Conservation (phyloP, 768 basidiomycete species). For the Scleroderma citrinum region DNA sequence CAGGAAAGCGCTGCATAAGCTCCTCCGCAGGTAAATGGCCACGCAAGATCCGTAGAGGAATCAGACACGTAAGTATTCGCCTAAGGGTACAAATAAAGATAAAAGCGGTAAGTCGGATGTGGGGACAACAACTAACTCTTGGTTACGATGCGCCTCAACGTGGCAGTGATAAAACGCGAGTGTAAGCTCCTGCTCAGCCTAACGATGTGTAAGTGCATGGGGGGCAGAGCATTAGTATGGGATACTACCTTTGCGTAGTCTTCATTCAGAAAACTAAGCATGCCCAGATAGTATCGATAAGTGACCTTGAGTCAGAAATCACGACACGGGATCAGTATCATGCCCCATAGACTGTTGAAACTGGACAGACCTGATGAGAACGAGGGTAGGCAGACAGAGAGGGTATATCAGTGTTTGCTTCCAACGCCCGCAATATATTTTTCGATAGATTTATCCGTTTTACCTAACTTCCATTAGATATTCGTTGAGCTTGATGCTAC, state of each 20-base stretch:
- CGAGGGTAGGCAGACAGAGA: conserved; percentile 69
- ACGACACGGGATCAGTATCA: neutral
- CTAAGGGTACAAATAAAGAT: conserved; percentile 33
- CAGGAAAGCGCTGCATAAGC: conserved; percentile 68
- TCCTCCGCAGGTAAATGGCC: conserved; percentile 78
- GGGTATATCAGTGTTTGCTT: conserved; percentile 82
- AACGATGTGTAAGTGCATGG: conserved; percentile 1
- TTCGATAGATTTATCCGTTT: conserved; percentile 88
- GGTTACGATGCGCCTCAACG: conserved; percentile 60
- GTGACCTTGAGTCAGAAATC: conserved; percentile 59
- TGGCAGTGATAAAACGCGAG: conserved; percentile 86
- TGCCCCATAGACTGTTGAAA: conserved; percentile 3
- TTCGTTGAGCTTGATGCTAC: neutral
- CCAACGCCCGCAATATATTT: conserved; percentile 85
- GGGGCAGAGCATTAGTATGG: neutral
- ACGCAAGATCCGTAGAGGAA: conserved; percentile 82
- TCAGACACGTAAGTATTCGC: conserved; percentile 84
- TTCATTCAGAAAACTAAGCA: conserved; percentile 91
- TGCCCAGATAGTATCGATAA: conserved; percentile 90
- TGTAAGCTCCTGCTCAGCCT: conserved; percentile 85
- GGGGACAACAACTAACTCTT: conserved; percentile 52
- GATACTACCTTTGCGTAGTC: conserved; percentile 69
- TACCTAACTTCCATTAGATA: conserved; percentile 43
- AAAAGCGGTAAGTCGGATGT: neutral
- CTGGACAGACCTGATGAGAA: conserved; percentile 66